Evolutionary conservation across 1,284 basidiomycete genomes (phyloP).

Genomic region (Chalciporus piperatoides): DNA sequence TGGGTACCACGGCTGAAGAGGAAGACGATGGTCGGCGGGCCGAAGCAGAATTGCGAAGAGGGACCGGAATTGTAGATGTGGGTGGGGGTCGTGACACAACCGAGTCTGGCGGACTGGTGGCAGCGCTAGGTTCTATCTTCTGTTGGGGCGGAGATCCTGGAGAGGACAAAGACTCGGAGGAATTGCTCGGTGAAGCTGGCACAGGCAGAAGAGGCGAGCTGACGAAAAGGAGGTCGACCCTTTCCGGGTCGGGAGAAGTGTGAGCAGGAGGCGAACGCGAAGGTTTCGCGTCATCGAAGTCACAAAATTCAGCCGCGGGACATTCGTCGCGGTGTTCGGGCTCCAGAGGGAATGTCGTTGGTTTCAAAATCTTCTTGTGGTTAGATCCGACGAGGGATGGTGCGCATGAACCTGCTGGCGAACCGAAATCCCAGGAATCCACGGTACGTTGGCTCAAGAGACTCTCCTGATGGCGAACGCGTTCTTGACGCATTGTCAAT

Average conservation of each 20-base stretch:
- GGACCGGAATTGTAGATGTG: constrained; percentile 11
- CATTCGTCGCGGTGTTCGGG: constrained; percentile 3
- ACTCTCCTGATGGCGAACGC: constrained; percentile 18
- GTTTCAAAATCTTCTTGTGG: constrained; percentile 6
- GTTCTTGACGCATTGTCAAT: constrained; percentile 65
- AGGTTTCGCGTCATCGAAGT: background rate
- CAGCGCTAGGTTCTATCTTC: background rate
- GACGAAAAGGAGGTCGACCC: background rate
- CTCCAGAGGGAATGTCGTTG: constrained; percentile 7
- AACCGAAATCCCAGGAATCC: constrained; percentile 33
- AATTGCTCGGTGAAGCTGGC: constrained; percentile 1
- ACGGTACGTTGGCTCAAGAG: constrained; percentile 20
- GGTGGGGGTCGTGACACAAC: background rate
- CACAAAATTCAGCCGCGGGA: constrained; percentile 1
- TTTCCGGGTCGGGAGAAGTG: background rate
- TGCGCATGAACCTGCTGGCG: constrained; percentile 13
- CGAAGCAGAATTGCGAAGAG: background rate
- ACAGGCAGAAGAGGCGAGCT: constrained; percentile 1
- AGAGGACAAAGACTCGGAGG: constrained; percentile 5
- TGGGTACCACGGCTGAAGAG: background rate
- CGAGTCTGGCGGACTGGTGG: background rate
- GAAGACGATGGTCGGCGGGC: constrained; percentile 5
- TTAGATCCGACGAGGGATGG: constrained; percentile 8
- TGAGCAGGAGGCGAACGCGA: background rate
- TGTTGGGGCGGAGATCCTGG: background rate